Evolutionary conservation across 2,329 filamentous ascomycete genomes (phyloP), one percentile per base, ranked within the genome.

Genomic region (Talaromyces amestolkiae): DNA sequence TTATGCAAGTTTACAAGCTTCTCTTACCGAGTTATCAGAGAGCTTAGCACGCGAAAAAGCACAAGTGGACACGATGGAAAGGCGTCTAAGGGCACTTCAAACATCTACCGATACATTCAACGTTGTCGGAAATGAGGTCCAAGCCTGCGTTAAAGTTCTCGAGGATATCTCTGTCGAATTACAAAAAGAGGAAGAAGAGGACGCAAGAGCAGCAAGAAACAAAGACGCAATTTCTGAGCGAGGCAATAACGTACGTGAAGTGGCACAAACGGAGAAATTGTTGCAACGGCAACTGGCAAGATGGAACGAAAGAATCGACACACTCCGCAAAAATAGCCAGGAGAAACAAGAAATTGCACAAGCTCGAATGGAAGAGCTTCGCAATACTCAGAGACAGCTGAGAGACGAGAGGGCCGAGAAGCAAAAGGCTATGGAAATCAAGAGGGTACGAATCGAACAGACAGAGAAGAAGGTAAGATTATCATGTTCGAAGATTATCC

Each of bases 361-460:
- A 76, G 86, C 88, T 72, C 91, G 91, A 77, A 97, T 97, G 93
- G 92, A 97, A 73, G 91, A 95, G 78, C 82, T 99, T 64, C 85
- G 91, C 64, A 87, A 85, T 3, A 86, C 93, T 56, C 94, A 99
- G 77, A 87, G 87, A 73, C 88, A 88, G 74, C 82, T 98, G 67
- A 91, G 90, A 0, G 91, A 94, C 74, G 94, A 99, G 82, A 85
- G 93, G 68, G 86, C 86, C 1, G 92, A 95, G 63, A 96, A 96
- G 80, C 89, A 90, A 39, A 89, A 92, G 65, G 94, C 98, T 74
- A 96, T 98, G 81, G 95, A 99, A 82, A 88, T 91, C 74, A 85
- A 93, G 72, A 87, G 91, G 70, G 92, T 97, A n/a, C 85, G 93
- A 67, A 98, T 99, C 69, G 95, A 99, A 80, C 93, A 97, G 82